Evolutionary conservation across 75 land plant species (phyloP).

Genomic region (Picea glauca): DNA sequence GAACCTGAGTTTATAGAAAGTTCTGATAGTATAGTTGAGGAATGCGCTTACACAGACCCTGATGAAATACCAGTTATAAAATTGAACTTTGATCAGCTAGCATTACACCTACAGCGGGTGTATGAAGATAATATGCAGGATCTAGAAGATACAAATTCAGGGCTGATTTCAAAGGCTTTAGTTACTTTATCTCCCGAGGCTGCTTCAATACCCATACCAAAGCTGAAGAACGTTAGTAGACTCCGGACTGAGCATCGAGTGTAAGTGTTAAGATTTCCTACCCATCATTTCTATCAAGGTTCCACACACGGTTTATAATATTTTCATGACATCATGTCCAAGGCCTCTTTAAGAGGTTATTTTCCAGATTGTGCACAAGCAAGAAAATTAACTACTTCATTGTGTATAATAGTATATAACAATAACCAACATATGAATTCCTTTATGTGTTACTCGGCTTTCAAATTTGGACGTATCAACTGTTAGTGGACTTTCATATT

Average conservation of each 20-base stretch:
- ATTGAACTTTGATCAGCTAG: slow-evolving; percentile 27
- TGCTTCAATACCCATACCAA: slow-evolving; percentile 59
- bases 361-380: too few species aligned
- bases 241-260: slow-evolving; percentile 74
- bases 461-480: not conserved
- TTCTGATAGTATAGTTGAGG: slow-evolving; percentile 21
- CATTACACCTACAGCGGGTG: slow-evolving; percentile 22
- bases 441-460: not conserved
- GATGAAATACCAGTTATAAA: slow-evolving; percentile 48
- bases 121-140: slow-evolving; percentile 17
- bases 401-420: not conserved
- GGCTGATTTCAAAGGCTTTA: slow-evolving; percentile 38
- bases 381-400: too few species aligned
- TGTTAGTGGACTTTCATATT: not conserved
- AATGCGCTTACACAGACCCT: slow-evolving; percentile 19
- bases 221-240: slow-evolving; percentile 58
- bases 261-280: slow-evolving; percentile 37
- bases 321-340: not conserved
- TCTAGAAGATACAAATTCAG: slow-evolving; percentile 13
- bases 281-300: not conserved
- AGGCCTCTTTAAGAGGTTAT: not conserved
- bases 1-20: slow-evolving; percentile 23
- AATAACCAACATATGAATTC: not conserved
- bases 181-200: slow-evolving; percentile 44
- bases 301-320: not conserved